Evolutionary conservation across 345 rosid genomes (phyloP), one percentile per base, ranked within the genome.

Genomic region (Camelina neglecta): DNA sequence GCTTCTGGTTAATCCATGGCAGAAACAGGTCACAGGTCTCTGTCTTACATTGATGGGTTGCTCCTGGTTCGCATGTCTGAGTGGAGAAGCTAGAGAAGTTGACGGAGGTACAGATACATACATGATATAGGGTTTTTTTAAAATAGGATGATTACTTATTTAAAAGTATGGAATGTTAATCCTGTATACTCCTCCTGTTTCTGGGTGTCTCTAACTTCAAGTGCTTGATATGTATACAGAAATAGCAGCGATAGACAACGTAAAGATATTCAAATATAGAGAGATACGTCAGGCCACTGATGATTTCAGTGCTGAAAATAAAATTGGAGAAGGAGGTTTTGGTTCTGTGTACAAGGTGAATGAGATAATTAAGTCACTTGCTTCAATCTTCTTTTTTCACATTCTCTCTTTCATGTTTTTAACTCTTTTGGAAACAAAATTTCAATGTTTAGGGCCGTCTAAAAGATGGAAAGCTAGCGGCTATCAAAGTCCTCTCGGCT

Each of bases 301-400:
- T 45, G 96, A 86, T 83, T 95, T 95, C 76, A 84, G 85, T 73
- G 72, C 73, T 1, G 70, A 53, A 45, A 73, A 86, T 67, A 90
- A 95, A 79, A 89, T 95, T 77, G 99, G 99, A 38, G 99, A 90
- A 82, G 99, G 99, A 44, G 99, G 97, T 53, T 95, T 92, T 63
- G 99, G 99, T 78, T 84, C 88, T 68, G 99, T 95, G 29, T 93
- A 86, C 75, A 89, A 86, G 97, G 98, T 93, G 31, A 79, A 72
- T 31, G 50, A 10, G 16, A 62, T 44, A n/a, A 29, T 29, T 29
- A 29, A 59, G 73, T 48, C 11, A 70, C 35, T 57, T 81, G 31
- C 35, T 47, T 59, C 6, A 35, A 26, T 33, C 42, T 44, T 23
- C 5, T 15, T 20, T 51, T 51, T 55, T n/a, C 57, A 35, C 47